These are phyloP conservation scores for Lecanosticta acicola DNA, from an alignment of 2,329 filamentous ascomycete genomes.

Conservation along the genomic window DNA sequence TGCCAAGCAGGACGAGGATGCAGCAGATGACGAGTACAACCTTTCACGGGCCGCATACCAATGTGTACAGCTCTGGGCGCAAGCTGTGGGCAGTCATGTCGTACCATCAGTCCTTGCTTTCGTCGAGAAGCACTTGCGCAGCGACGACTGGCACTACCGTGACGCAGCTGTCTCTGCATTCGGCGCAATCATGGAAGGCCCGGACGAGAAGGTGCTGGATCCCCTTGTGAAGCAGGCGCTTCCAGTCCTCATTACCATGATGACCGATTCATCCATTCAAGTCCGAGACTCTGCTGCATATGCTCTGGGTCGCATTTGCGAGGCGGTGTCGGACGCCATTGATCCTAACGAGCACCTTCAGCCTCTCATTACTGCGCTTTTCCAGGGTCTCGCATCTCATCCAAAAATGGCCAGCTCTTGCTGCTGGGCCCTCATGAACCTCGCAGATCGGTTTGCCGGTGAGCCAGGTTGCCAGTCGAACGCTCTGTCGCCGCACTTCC, in stretches of 20 bases:
- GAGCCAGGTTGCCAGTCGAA: conserved; percentile 75
- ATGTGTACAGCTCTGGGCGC: conserved; percentile 89
- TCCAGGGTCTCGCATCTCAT: conserved; percentile 81
- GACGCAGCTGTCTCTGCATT: conserved; percentile 97
- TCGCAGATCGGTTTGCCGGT: conserved; percentile 90
- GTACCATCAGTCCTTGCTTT: conserved; percentile 83
- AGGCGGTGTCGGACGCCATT: conserved; percentile 85
- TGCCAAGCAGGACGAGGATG: conserved; percentile 97
- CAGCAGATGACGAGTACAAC: conserved; percentile 95
- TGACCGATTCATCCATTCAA: conserved; percentile 79
- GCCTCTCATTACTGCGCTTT: conserved; percentile 78
- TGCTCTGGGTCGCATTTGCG: conserved; percentile 90
- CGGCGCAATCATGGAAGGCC: conserved; percentile 97
- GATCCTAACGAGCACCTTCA: conserved; percentile 79
- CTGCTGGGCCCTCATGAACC: conserved; percentile 98
- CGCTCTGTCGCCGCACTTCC: conserved; percentile 84
- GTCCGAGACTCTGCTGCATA: conserved; percentile 96
- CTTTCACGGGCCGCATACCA: conserved; percentile 92
- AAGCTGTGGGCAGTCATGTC: conserved; percentile 78
- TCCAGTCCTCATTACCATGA: conserved; percentile 85
- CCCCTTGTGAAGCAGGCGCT: conserved; percentile 94
- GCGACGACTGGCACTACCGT: conserved; percentile 88
- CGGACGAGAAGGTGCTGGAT: conserved; percentile 84
- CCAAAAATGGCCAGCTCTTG: conserved; percentile 97
- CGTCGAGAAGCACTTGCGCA: conserved; percentile 83